A percentile compares a stretch with the other conserved stretches of the same genome.
Conservation (phyloP, 768 basidiomycete species). For the Rhodocollybia butyracea region DNA sequence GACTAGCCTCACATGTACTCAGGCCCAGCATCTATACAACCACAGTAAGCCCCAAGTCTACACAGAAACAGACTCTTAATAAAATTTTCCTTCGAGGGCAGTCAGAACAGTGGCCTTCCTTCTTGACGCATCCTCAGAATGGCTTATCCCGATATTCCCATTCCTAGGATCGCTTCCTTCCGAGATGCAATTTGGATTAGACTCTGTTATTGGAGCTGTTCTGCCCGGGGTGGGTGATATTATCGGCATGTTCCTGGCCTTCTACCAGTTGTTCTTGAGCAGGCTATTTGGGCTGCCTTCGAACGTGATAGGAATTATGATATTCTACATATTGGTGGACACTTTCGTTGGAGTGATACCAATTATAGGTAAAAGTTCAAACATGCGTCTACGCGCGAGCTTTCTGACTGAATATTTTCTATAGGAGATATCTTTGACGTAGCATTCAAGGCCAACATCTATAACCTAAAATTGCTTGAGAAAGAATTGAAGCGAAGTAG, state of each 20-base stretch:
- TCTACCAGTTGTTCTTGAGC: constrained; percentile 12
- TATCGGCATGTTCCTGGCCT: constrained; percentile 7
- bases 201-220: constrained; percentile 10
- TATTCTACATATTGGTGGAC: constrained; percentile 9
- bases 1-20: background rate
- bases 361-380: background rate
- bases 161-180: constrained; percentile 7
- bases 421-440: constrained; percentile 11
- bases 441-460: constrained; percentile 12
- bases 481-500: constrained; percentile 9
- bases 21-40: constrained; percentile 2
- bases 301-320: constrained; percentile 8
- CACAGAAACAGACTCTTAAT: background rate
- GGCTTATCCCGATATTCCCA: constrained; percentile 11
- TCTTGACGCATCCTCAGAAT: constrained; percentile 13
- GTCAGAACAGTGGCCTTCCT: constrained; percentile 11
- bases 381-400: background rate
- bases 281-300: constrained; percentile 10
- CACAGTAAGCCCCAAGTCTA: background rate
- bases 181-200: constrained; percentile 12
- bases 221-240: constrained; percentile 8
- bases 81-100: background rate
- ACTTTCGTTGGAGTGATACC: constrained; percentile 11
- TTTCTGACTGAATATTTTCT: too few species aligned
- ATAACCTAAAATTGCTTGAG: constrained; percentile 10